Evolutionary conservation across 1,284 basidiomycete species (phyloP).

Genomic region (Chiua sp.): DNA sequence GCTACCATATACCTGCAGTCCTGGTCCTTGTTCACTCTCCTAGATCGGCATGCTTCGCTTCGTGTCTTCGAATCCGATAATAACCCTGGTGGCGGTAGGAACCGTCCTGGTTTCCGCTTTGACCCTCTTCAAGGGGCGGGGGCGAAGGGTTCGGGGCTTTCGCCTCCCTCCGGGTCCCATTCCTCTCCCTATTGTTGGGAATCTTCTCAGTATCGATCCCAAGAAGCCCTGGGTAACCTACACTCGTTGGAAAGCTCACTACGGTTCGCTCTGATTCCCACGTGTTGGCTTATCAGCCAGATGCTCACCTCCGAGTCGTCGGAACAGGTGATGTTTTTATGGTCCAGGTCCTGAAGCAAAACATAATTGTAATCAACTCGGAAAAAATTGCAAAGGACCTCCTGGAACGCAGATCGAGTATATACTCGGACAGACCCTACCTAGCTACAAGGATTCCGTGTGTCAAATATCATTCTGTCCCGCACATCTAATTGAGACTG

Average conservation of each 20-base stretch:
- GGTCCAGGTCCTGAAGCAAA: slow-evolving; percentile 26
- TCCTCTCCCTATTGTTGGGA: slow-evolving; percentile 28
- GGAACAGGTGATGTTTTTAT: slow-evolving; percentile 27
- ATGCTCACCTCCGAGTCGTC: neutral
- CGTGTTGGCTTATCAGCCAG: neutral
- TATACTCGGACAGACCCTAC: slow-evolving; percentile 34
- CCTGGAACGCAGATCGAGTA: slow-evolving; percentile 25
- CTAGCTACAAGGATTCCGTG: slow-evolving; percentile 30
- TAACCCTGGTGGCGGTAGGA: slow-evolving; percentile 5
- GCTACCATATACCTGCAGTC: neutral
- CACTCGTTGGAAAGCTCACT: slow-evolving; percentile 23
- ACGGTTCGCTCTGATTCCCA: slow-evolving; percentile 12
- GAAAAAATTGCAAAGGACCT: slow-evolving; percentile 30
- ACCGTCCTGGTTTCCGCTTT: slow-evolving; percentile 2
- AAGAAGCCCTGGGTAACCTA: slow-evolving; percentile 28
- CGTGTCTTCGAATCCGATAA: neutral
- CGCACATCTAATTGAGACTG: neutral
- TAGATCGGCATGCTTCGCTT: neutral
- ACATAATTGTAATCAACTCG: slow-evolving; percentile 30
- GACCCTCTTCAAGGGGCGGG: slow-evolving; percentile 9
- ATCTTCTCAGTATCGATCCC: slow-evolving; percentile 24
- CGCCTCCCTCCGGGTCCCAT: slow-evolving; percentile 29
- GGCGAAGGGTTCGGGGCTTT: neutral
- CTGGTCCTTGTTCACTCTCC: neutral
- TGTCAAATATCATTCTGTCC: neutral